Base-by-base conservation (phyloP, 306 rosid species). In the Corylus avellana region DNA sequence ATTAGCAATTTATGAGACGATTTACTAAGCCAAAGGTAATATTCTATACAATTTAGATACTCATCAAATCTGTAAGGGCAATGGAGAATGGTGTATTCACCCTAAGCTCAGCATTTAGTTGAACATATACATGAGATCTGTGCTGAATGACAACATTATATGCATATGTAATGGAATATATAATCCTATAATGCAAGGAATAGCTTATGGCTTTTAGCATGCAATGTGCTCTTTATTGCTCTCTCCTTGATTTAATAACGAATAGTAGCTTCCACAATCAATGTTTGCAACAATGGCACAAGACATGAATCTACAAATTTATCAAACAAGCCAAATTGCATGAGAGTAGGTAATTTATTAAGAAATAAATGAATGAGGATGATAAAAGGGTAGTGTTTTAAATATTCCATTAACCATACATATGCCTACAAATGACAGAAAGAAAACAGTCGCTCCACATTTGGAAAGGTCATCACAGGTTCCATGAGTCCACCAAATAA, bases 231-330 rank as follows among this genome's bases (percentile, higher is more conserved):
- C 9, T 56, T 56, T 17, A 18, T 2, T 56, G 20, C 61, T 56
- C 61, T 1, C n/a, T 18, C 61, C 61, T 56, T n/a, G 6, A n/a
- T 20, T 56, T 7, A 17, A 56, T 56, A 7, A 56, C 10, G 3
- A 64, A 35, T 17, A 64, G 32, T 16, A n/a, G 72, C 72, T 67
- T 67, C 48, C 12, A 37, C 18, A 17, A 11, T 39, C 50, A 67
- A 64, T 9, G 12, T n/a, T 64, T 37, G 48, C 72, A 68, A 68
- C 72, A 64, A 64, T 8, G 47, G 70, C 22, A 64, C 47, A 64
- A 37, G 47, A 32, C 32, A 14, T 29, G 9, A 63, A 32, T 63
- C 11, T 14, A 32, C 20, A 63, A 14, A 66, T 66, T 39, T 39
- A 66, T 35, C 44, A 66, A 14, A 66, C 50, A 39, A 39, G 27